Percentiles rank a stretch among this genome's conserved stretches.
These are phyloP conservation scores for Pochonia chlamydosporia DNA, from an alignment of 2,329 filamentous ascomycete species.

Conservation along the genomic window DNA sequence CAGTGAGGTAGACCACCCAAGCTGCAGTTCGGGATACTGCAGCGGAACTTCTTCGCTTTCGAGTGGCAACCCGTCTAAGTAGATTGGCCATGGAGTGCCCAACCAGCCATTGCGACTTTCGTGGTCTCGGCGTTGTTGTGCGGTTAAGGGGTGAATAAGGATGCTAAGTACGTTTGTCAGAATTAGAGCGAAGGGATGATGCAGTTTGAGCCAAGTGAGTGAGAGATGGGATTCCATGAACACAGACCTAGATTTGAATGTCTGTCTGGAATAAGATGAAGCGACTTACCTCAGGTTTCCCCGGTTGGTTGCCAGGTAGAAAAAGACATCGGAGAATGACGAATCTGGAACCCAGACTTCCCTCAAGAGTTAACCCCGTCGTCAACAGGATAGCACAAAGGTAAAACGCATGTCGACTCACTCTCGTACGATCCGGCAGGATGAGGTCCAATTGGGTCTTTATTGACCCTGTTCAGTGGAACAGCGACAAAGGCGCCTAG, in stretches of 20 bases:
- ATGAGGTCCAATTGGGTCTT: conserved; percentile 26
- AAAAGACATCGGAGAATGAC: conserved; percentile 28
- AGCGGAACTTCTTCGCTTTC: conserved; percentile 20
- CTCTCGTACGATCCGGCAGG: conserved; percentile 29
- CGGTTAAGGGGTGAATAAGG: conserved; percentile 25
- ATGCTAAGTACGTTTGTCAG: conserved; percentile 14
- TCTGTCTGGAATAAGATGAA: not conserved
- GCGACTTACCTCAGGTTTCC: conserved; percentile 20
- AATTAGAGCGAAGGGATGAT: too few relatives aligned
- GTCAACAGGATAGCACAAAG: not conserved
- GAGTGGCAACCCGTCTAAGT: conserved; percentile 20
- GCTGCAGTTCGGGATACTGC: conserved; percentile 25
- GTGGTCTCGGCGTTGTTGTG: conserved; percentile 24
- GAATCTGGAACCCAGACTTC: conserved; percentile 27
- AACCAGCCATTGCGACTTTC: conserved; percentile 27
- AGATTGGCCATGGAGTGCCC: conserved; percentile 27
- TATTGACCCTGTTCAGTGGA: conserved; percentile 24
- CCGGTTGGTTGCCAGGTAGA: conserved; percentile 25
- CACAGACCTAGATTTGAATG: too few relatives aligned
- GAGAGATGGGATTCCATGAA: too few relatives aligned
- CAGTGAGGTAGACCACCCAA: conserved; percentile 22
- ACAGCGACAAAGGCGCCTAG: conserved; percentile 28
- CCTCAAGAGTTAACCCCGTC: conserved; percentile 2
- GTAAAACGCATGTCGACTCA: conserved; percentile 10
- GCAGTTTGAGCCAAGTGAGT: too few relatives aligned